A percentile compares a stretch with the other conserved stretches of the same genome.
phyloP scores from a whole-genome alignment of 2,329 filamentous ascomycete species.

The Aureobasidium namibiae region DNA sequence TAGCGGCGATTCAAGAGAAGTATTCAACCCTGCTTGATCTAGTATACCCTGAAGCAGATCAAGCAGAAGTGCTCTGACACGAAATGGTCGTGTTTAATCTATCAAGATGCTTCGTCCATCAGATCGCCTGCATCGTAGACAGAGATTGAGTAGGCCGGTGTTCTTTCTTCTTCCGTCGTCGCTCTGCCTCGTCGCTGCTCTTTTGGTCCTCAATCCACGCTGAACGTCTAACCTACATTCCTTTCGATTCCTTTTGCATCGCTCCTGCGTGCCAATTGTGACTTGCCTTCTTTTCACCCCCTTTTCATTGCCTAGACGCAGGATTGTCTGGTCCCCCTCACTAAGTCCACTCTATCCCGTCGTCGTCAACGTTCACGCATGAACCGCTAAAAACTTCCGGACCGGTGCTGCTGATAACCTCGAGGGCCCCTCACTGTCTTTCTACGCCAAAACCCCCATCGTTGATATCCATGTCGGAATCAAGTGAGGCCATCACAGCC shows the following conservation, averaged over 20 bases:
- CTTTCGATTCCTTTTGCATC: not conserved
- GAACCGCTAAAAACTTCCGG: not conserved
- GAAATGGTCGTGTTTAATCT: not conserved
- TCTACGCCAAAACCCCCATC: not conserved
- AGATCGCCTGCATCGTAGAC: not conserved
- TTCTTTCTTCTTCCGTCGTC: not conserved
- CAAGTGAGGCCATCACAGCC: not conserved
- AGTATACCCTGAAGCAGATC: not conserved
- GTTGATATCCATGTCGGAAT: not conserved
- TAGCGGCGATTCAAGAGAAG: not conserved
- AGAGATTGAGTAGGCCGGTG: not conserved
- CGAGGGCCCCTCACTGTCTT: not conserved
- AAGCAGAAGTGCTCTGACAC: slow-evolving; percentile 1
- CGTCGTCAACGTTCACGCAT: not conserved
- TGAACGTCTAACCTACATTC: not conserved
- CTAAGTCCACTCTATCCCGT: not conserved
- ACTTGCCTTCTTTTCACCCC: not conserved
- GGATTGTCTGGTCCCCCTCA: not conserved
- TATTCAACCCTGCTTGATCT: not conserved
- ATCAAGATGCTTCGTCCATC: not conserved
- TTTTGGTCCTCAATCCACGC: not conserved
- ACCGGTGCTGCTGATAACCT: slow-evolving; percentile 6
- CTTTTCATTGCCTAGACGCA: slow-evolving; percentile 4
- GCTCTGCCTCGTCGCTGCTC: not conserved
- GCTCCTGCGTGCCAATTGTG: not conserved